Evolutionary conservation across 2,329 filamentous ascomycete species (phyloP).

Genomic region (Zymoseptoria pseudotritici): DNA sequence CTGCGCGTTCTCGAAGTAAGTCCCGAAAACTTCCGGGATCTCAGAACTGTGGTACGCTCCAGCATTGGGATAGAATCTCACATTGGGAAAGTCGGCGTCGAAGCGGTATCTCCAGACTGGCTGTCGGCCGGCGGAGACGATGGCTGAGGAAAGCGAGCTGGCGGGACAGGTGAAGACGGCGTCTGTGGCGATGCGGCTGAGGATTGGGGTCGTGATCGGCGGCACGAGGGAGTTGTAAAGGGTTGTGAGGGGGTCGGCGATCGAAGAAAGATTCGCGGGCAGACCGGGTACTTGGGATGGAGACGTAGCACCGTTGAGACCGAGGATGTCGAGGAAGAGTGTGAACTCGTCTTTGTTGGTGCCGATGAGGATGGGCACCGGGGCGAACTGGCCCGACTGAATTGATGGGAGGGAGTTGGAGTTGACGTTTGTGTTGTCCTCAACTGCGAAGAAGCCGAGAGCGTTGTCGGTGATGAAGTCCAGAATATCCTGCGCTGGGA

Average conservation of each 20-base stretch:
- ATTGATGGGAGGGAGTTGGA: slow-evolving; percentile 8
- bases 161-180: slow-evolving; percentile 24
- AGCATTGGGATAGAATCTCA: slow-evolving; percentile 10
- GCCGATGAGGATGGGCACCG: slow-evolving; percentile 20
- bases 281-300: background rate
- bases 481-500: slow-evolving; percentile 7
- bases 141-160: slow-evolving; percentile 8
- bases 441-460: slow-evolving; percentile 19
- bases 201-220: background rate
- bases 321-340: slow-evolving; percentile 17
- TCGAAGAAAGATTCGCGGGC: background rate
- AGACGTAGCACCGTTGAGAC: slow-evolving; percentile 6
- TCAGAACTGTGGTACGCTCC: slow-evolving; percentile 32
- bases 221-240: background rate
- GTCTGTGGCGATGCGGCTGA: slow-evolving; percentile 6
- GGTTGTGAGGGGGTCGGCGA: background rate
- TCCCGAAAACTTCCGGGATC: slow-evolving; percentile 21
- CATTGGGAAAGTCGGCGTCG: slow-evolving; percentile 25
- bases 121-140: slow-evolving; percentile 9
- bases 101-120: slow-evolving; percentile 26
- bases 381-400: slow-evolving; percentile 9
- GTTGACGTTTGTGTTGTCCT: slow-evolving; percentile 9
- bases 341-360: slow-evolving; percentile 24
- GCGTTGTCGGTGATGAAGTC: slow-evolving; percentile 5
- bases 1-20: slow-evolving; percentile 11